phyloP scores from a whole-genome alignment of 306 rosid species.

The Cucumis cinereus region DNA sequence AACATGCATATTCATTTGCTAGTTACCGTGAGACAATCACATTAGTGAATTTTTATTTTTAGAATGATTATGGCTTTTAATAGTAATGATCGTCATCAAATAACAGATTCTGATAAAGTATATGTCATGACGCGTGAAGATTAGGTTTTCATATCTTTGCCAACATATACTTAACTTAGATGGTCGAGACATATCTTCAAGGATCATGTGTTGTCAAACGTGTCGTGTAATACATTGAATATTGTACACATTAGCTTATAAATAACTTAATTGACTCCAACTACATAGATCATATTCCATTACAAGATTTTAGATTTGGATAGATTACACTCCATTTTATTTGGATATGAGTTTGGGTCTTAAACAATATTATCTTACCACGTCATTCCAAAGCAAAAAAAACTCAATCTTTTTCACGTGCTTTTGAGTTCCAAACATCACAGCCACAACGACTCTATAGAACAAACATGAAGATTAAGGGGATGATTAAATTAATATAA shows the following conservation, averaged over 20 bases:
- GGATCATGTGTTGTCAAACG: no score
- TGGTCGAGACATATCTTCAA: not conserved
- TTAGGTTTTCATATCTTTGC: not conserved
- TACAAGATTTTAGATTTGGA: not conserved
- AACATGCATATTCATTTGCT: no score
- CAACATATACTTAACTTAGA: not conserved
- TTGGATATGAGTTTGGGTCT: not conserved
- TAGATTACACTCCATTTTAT: not conserved
- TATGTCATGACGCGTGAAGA: not conserved
- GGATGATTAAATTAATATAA: not conserved
- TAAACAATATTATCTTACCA: not conserved
- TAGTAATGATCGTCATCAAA: no score
- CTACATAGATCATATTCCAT: not conserved
- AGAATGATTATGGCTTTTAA: no score
- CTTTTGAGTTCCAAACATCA: not conserved
- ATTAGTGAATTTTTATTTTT: no score
- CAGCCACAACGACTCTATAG: not conserved
- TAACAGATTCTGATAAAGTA: no score
- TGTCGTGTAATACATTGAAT: not conserved
- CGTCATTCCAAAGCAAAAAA: not conserved
- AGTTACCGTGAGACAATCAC: no score
- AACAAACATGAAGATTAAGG: not conserved
- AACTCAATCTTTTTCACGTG: slow-evolving; percentile 1
- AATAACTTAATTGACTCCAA: not conserved
- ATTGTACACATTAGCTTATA: not conserved